phyloP scores from a whole-genome alignment of 2,329 filamentous ascomycete genomes.

The Elsinoe fawcettii region DNA sequence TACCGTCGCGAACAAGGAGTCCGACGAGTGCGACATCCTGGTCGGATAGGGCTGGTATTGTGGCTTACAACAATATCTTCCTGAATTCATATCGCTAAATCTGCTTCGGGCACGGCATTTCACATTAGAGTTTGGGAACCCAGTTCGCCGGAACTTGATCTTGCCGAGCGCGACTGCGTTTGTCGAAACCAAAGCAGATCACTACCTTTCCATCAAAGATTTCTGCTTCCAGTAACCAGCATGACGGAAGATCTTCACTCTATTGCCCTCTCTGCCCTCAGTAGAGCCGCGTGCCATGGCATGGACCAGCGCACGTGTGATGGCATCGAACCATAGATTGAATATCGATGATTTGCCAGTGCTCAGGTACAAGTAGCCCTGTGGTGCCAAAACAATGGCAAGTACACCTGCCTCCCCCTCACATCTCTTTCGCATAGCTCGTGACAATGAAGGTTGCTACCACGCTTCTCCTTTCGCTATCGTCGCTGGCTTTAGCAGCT shows the following conservation, averaged over 20 bases:
- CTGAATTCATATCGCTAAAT: not conserved
- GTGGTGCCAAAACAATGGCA: not conserved
- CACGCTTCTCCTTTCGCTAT: constrained; percentile 5
- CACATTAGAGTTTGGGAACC: not conserved
- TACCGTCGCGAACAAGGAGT: too few species aligned
- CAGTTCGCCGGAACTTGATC: not conserved
- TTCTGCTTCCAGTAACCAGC: not conserved
- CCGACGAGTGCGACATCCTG: not conserved
- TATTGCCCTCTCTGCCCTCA: constrained; percentile 1
- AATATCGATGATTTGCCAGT: not conserved
- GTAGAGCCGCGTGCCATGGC: not conserved
- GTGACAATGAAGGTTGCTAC: constrained; percentile 6
- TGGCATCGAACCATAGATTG: not conserved
- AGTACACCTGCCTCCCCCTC: not conserved
- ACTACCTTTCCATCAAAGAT: not conserved
- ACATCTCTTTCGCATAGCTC: not conserved
- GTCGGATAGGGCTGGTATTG: not conserved
- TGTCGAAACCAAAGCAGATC: not conserved
- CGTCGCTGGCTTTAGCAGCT: constrained; percentile 10
- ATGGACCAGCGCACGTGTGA: not conserved
- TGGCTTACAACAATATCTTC: not conserved
- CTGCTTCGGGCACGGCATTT: not conserved
- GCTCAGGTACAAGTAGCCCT: not conserved
- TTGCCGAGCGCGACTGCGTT: not conserved
- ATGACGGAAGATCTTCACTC: not conserved